phyloP scores from a whole-genome alignment of 2,329 filamentous ascomycete species.

The Claviceps purpurea region DNA sequence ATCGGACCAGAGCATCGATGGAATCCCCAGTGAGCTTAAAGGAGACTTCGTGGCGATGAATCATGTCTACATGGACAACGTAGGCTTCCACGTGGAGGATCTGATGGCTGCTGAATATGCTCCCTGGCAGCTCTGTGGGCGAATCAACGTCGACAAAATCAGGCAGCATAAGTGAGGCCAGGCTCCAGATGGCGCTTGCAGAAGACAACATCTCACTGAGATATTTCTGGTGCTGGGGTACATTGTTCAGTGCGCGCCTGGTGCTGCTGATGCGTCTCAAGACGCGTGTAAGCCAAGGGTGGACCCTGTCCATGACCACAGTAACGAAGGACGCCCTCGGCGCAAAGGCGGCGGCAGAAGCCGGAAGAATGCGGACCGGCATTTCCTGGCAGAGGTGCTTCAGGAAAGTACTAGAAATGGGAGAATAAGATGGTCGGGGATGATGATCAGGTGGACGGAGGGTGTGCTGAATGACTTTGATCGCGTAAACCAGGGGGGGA shows the following conservation, averaged over 20 bases:
- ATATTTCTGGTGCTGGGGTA: slow-evolving; percentile 89
- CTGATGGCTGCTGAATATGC: slow-evolving; percentile 74
- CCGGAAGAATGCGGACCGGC: slow-evolving; percentile 86
- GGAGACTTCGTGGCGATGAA: slow-evolving; percentile 90
- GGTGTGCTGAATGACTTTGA: too few relatives aligned
- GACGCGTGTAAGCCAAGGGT: slow-evolving; percentile 93
- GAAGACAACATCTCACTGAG: slow-evolving; percentile 89
- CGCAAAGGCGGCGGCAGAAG: slow-evolving; percentile 91
- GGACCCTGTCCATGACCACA: slow-evolving; percentile 84
- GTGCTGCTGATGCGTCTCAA: slow-evolving; percentile 93
- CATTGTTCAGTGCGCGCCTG: slow-evolving; percentile 94
- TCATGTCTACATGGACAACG: slow-evolving; percentile 98
- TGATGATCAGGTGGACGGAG: too few relatives aligned
- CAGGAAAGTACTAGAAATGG: neutral
- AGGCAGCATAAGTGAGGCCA: slow-evolving; percentile 84
- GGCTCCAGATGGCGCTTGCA: slow-evolving; percentile 81
- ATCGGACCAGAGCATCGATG: slow-evolving; percentile 85
- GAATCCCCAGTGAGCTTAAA: slow-evolving; percentile 95
- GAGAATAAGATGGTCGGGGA: too few relatives aligned
- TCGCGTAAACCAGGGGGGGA: too few relatives aligned
- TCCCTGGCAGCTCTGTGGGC: slow-evolving; percentile 71
- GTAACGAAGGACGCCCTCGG: slow-evolving; percentile 82
- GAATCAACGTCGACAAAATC: slow-evolving; percentile 80
- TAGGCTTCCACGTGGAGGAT: slow-evolving; percentile 91
- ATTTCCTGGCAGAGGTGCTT: slow-evolving; percentile 33